Base-by-base conservation (phyloP, 1,284 basidiomycete species). In the Violaceomyces palustris region DNA sequence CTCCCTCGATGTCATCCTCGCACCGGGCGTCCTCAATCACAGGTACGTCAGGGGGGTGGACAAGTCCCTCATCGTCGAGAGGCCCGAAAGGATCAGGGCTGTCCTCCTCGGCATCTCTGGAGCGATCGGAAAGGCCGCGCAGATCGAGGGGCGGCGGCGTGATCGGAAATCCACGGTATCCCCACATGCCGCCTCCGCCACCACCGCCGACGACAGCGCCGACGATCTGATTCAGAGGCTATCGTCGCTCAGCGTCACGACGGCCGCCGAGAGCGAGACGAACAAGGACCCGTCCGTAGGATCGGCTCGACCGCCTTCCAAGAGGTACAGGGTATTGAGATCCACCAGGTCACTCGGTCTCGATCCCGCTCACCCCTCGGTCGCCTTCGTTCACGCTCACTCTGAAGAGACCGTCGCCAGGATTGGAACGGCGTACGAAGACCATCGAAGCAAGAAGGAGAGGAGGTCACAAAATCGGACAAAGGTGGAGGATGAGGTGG, bases 41-140 rank as follows among this genome's bases (percentile, higher is more conserved):
- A 42, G 56, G 30, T 72, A 66, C 40, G 67, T 72, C 15, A 64
- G 70, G 18, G 60, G 63, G 4, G 45, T 67, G 6, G 67, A 71
- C 39, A 62, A 64, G 38, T 61, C 59, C 21, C 51, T 55, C 28
- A 67, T 72, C 34, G 70, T 72, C 11, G 70, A 72, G 43, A 51
- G 70, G 12, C 70, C 70, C 11, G 69, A 72, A 34, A 50, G 70
- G 15, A 59, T 72, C 15, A 60, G 67, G 14, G 70, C 68, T 3
- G 61, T 63, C 9, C 44, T 67, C 8, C 58, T 72, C 19, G 70
- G 68, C 6, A 42, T 70, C 12, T 47, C 69, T 0, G 56, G 51
- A 1, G 55, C 59, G 2, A 52, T 58, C 23, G 66, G 61, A 5
- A 46, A 53, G 35, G 21, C 43, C 22, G 11, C 35, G n/a, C n/a